Conservation (phyloP, 2,329 filamentous ascomycete genomes). For the Celoporthe dispersa region DNA sequence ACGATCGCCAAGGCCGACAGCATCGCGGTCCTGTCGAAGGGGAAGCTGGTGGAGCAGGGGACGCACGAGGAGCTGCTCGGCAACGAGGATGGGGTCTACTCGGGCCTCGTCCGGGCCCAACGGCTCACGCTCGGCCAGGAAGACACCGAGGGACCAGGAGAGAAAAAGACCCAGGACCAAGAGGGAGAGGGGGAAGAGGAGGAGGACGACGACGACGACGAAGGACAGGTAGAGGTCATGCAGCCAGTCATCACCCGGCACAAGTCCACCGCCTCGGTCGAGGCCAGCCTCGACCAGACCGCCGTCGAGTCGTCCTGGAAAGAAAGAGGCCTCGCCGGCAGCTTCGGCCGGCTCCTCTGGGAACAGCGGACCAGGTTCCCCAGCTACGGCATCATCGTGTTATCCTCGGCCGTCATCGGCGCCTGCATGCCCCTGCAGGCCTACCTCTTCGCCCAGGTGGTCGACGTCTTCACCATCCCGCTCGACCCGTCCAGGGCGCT, state of each 20-base stretch:
- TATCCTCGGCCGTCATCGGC: constrained; percentile 41
- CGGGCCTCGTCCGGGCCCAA: constrained; percentile 68
- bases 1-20: constrained; percentile 79
- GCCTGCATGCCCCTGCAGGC: constrained; percentile 16
- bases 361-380: constrained; percentile 59
- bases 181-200: constrained; percentile 37
- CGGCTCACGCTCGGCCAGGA: constrained; percentile 55
- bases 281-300: constrained; percentile 31
- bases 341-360: constrained; percentile 60
- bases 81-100: constrained; percentile 65
- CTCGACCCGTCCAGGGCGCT: constrained; percentile 37
- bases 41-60: constrained; percentile 73
- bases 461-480: constrained; percentile 52
- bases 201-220: too few species aligned
- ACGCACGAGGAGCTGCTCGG: constrained; percentile 73
- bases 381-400: constrained; percentile 53
- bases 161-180: constrained; percentile 44
- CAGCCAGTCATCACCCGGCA: constrained; percentile 46
- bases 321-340: constrained; percentile 49
- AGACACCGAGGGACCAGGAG: constrained; percentile 39
- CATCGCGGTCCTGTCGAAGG: constrained; percentile 76
- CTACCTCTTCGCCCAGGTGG: constrained; percentile 56
- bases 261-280: constrained; percentile 50
- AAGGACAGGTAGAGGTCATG: too few species aligned
- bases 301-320: constrained; percentile 37